These are phyloP conservation scores for Dactylellina haptotyla DNA, from an alignment of 2,329 filamentous ascomycete species.

Conservation along the genomic window DNA sequence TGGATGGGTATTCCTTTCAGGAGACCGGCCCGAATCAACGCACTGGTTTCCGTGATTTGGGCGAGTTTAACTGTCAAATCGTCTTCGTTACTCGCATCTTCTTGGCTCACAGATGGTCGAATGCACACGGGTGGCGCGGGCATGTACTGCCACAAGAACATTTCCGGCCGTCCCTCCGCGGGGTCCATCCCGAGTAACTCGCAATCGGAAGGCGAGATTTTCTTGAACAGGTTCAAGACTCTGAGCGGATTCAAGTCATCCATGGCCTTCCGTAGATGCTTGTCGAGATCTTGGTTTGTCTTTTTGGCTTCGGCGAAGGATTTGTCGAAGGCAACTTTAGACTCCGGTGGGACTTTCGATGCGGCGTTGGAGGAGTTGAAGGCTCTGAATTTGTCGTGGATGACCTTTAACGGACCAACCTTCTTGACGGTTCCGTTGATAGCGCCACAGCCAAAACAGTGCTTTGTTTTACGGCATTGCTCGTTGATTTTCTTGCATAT, in stretches of 20 bases:
- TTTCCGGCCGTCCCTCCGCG: constrained; percentile 86
- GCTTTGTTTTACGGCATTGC: constrained; percentile 85
- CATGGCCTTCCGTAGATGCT: constrained; percentile 88
- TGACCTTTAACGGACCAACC: constrained; percentile 88
- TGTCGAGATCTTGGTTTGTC: constrained; percentile 83
- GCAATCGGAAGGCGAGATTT: constrained; percentile 84
- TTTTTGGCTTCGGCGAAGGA: constrained; percentile 84
- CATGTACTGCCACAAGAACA: constrained; percentile 97
- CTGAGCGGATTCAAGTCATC: constrained; percentile 92
- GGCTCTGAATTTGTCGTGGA: constrained; percentile 88
- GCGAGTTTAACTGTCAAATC: constrained; percentile 97
- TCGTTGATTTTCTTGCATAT: constrained; percentile 89
- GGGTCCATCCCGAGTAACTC: constrained; percentile 90
- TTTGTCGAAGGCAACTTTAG: constrained; percentile 84
- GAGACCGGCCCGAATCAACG: constrained; percentile 77
- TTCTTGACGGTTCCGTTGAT: constrained; percentile 94
- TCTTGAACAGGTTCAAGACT: constrained; percentile 89
- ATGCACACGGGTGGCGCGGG: constrained; percentile 95
- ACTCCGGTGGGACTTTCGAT: constrained; percentile 82
- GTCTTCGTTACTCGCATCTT: constrained; percentile 92
- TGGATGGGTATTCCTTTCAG: constrained; percentile 69
- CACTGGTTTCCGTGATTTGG: constrained; percentile 93
- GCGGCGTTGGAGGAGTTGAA: constrained; percentile 89
- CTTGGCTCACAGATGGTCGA: constrained; percentile 90
- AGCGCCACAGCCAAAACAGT: constrained; percentile 80